Evolutionary conservation across 1,284 basidiomycete genomes (phyloP).

Genomic region (Prillingera fragicola): DNA sequence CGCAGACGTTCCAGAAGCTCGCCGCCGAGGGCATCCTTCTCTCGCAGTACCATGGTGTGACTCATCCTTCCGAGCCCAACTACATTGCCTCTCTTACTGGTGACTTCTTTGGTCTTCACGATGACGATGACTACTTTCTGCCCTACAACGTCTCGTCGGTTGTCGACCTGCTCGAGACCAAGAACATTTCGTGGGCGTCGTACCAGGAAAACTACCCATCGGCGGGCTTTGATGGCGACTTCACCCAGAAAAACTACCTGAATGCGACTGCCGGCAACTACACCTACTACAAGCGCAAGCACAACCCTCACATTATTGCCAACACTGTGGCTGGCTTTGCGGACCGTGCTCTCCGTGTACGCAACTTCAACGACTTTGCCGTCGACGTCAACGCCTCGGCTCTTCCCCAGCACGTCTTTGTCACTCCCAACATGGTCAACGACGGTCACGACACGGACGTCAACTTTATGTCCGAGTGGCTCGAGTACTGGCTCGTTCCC

Average conservation of each 20-base stretch:
- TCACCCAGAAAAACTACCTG: slow-evolving; percentile 52
- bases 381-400: slow-evolving; percentile 51
- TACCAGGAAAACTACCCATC: slow-evolving; percentile 58
- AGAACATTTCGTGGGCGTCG: slow-evolving; percentile 51
- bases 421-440: slow-evolving; percentile 61
- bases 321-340: slow-evolving; percentile 52
- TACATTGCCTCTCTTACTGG: slow-evolving; percentile 15
- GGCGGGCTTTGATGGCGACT: slow-evolving; percentile 53
- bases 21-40: slow-evolving; percentile 56
- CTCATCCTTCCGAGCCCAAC: slow-evolving; percentile 49
- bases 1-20: slow-evolving; percentile 52
- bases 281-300: slow-evolving; percentile 53
- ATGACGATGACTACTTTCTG: slow-evolving; percentile 48
- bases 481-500: slow-evolving; percentile 56
- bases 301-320: slow-evolving; percentile 58
- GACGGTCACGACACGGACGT: slow-evolving; percentile 59
- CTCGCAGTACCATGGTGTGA: slow-evolving; percentile 55
- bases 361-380: slow-evolving; percentile 54
- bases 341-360: slow-evolving; percentile 52
- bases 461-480: slow-evolving; percentile 53
- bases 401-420: slow-evolving; percentile 59
- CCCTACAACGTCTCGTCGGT: slow-evolving; percentile 54
- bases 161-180: slow-evolving; percentile 60
- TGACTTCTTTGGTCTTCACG: slow-evolving; percentile 18
- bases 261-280: slow-evolving; percentile 47